Conservation (phyloP, 192 early-diverging fungal species). For the Gamsiella multidivaricata region DNA sequence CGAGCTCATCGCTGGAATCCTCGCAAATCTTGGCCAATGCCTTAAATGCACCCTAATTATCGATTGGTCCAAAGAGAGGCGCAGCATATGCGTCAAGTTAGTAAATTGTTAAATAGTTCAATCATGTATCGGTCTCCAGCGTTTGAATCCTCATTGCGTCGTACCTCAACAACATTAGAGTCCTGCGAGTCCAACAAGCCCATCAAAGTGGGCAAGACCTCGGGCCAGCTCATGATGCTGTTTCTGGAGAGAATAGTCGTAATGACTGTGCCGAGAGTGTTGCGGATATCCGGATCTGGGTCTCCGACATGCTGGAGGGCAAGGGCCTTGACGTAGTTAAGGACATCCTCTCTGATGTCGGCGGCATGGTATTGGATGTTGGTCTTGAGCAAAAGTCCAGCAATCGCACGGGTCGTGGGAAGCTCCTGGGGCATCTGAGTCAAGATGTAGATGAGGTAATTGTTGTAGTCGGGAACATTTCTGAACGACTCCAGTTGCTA, state of each 20-base stretch:
- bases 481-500: constrained; percentile 83
- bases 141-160: background rate
- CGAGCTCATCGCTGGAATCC: constrained; percentile 85
- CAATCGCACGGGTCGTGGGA: constrained; percentile 79
- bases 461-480: constrained; percentile 87
- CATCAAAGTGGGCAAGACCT: constrained; percentile 83
- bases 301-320: constrained; percentile 70
- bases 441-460: constrained; percentile 91
- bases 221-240: constrained; percentile 82
- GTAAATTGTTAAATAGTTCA: background rate
- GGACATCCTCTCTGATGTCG: constrained; percentile 63
- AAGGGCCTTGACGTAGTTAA: constrained; percentile 76
- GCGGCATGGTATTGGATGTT: constrained; percentile 69
- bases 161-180: constrained; percentile 81
- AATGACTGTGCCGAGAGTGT: constrained; percentile 89
- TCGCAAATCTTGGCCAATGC: constrained; percentile 97
- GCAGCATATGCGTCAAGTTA: constrained; percentile 3
- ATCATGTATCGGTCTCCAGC: background rate
- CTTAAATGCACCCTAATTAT: constrained; percentile 79
- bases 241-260: constrained; percentile 83
- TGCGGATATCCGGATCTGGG: constrained; percentile 75
- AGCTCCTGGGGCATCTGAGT: constrained; percentile 75
- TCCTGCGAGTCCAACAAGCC: constrained; percentile 78
- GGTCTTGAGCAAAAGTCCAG: constrained; percentile 87
- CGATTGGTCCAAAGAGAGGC: background rate